Evolutionary conservation across 2,329 filamentous ascomycete species (phyloP), one percentile per base, ranked within the genome.

Genomic region (Calonectria ilicicola): DNA sequence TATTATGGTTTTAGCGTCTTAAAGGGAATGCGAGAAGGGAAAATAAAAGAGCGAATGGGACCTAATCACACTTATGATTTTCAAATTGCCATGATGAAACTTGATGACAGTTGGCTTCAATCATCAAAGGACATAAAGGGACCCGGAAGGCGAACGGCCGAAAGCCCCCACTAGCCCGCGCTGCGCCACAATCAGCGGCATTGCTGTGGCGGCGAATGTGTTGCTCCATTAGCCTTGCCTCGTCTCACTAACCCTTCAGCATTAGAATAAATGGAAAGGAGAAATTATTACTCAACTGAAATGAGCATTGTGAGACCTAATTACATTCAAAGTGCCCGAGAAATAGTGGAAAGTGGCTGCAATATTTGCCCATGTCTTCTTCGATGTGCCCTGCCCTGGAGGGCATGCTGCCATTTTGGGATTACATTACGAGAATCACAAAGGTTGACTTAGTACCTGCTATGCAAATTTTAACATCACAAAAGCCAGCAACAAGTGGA

Each of bases 41-140:
- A 21, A 67, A 72, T 74, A 69, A 73, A 40, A n/a, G 56, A 64
- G 40, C 40, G 51, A 69, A 70, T 44, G 29, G 65, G 42, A 21
- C 29, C 42, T 14, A 67, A 40, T 17, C 65, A 27, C 63, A 68
- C 67, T 75, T 69, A 67, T 69, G 44, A 75, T 68, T 70, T 65
- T 53, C 47, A 46, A 76, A 69, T 65, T 77, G 72, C 69, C 77
- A 80, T 80, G 75, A 78, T 78, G 72, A 74, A 80, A 80, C 76
- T 78, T 76, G 74, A 53, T 53, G 49, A 76, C 76, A 80, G 77
- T 75, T 80, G 78, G 73, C 78, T 80, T 80, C 66, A 80, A 72
- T 75, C 74, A 67, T 60, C 14, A 49, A 51, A 51, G 62, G 23
- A 44, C 21, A 19, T 17, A 40, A 58, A 58, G 46, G 35, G 66